phyloP scores from a whole-genome alignment of 768 basidiomycete genomes.

The Pleurotus cornucopiae region DNA sequence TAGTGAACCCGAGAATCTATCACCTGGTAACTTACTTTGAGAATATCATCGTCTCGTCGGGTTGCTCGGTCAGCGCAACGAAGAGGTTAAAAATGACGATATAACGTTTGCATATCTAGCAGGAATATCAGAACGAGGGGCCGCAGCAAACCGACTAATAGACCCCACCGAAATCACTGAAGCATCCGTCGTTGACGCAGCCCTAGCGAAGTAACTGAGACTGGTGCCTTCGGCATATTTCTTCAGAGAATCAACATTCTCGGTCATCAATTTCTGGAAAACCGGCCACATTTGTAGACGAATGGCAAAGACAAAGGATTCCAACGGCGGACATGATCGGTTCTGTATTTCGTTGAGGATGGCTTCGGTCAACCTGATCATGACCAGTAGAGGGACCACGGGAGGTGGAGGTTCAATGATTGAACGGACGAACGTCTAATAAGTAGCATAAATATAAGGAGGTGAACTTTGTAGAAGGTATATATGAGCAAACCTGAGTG shows the following conservation, averaged over 20 bases:
- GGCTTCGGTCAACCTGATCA: slow-evolving; percentile 88
- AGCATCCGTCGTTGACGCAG: slow-evolving; percentile 61
- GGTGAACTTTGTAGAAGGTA: neutral
- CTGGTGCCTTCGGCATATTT: slow-evolving; percentile 73
- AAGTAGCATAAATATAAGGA: slow-evolving; percentile 1
- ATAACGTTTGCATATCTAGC: slow-evolving; percentile 73
- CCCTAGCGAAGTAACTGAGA: slow-evolving; percentile 59
- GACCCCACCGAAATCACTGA: slow-evolving; percentile 55
- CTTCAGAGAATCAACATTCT: slow-evolving; percentile 78
- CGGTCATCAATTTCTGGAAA: slow-evolving; percentile 86
- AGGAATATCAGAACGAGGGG: slow-evolving; percentile 10
- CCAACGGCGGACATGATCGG: slow-evolving; percentile 75
- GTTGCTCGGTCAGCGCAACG: slow-evolving; percentile 73
- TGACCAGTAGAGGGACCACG: slow-evolving; percentile 74
- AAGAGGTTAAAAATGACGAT: slow-evolving; percentile 78
- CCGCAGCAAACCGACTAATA: neutral
- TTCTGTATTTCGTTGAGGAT: slow-evolving; percentile 71
- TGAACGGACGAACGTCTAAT: slow-evolving; percentile 63
- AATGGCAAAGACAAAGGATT: slow-evolving; percentile 75
- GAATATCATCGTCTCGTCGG: slow-evolving; percentile 96
- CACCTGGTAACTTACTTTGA: slow-evolving; percentile 59
- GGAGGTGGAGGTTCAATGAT: slow-evolving; percentile 73
- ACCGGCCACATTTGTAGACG: slow-evolving; percentile 90
- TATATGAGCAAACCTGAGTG: slow-evolving; percentile 51
- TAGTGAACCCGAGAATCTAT: no score